Percentiles rank a stretch among this genome's conserved stretches.
Conservation (phyloP, 768 basidiomycete genomes). For the Tricholoma bakamatsutake region DNA sequence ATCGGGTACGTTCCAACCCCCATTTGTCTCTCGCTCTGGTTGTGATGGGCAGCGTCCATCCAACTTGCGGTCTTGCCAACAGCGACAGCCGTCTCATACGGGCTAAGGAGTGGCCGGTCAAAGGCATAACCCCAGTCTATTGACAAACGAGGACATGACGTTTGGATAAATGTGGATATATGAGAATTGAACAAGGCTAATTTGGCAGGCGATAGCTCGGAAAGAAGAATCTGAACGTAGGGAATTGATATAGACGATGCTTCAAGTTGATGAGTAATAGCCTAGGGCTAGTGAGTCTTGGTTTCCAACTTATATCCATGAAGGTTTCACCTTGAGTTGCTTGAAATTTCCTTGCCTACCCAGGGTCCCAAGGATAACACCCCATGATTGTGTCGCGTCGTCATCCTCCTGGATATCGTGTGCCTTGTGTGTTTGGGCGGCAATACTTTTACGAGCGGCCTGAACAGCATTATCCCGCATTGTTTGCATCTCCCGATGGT, state of each 20-base stretch:
- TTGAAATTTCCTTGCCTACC: constrained; percentile 91
- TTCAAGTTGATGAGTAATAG: constrained; percentile 68
- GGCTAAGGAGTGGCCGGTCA: constrained; percentile 78
- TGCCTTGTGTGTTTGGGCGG: constrained; percentile 17
- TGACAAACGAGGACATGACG: constrained; percentile 91
- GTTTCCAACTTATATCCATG: neutral
- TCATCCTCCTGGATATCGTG: constrained; percentile 1
- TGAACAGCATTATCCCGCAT: constrained; percentile 72
- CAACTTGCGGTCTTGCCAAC: constrained; percentile 65
- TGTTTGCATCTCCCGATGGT: constrained; percentile 81
- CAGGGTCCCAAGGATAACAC: constrained; percentile 88
- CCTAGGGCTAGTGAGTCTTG: constrained; percentile 31
- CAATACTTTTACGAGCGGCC: constrained; percentile 62
- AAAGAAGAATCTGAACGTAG: constrained; percentile 88
- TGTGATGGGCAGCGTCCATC: constrained; percentile 32
- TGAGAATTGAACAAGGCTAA: constrained; percentile 76
- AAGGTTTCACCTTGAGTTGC: constrained; percentile 62
- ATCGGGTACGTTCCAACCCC: constrained; percentile 72
- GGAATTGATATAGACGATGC: constrained; percentile 51
- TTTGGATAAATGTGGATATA: constrained; percentile 90
- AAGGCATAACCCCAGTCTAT: constrained; percentile 99
- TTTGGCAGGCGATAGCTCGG: constrained; percentile 95
- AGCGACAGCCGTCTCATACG: constrained; percentile 89
- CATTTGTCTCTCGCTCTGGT: constrained; percentile 17
- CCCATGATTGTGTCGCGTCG: constrained; percentile 56